Conservation (phyloP, 1,284 basidiomycete species). For the Erythrobasidium hasegawianum region DNA sequence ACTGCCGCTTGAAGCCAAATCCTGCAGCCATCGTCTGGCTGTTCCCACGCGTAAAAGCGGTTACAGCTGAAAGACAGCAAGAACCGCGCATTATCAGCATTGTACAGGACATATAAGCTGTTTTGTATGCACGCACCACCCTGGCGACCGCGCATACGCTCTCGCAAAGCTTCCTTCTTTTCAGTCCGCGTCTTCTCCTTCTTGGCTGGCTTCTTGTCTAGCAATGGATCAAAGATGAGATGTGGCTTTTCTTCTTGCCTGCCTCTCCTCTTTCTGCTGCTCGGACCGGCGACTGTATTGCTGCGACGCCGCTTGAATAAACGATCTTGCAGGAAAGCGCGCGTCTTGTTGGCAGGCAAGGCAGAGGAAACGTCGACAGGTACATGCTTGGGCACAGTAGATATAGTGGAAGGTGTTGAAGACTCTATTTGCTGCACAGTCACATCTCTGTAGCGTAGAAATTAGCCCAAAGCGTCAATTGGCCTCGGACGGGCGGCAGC, state of each 20-base stretch:
- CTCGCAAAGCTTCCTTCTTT: neutral
- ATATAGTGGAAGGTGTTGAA: neutral
- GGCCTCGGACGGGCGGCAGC: too few species aligned
- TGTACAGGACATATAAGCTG: too few species aligned
- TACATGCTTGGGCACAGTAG: neutral
- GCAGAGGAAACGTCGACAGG: slow-evolving; percentile 17
- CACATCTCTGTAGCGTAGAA: slow-evolving; percentile 10
- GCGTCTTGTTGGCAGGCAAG: slow-evolving; percentile 9
- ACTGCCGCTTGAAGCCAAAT: neutral
- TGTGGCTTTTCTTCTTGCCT: slow-evolving; percentile 16
- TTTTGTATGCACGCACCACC: neutral
- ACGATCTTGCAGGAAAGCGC: slow-evolving; percentile 20
- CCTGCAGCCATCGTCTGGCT: neutral
- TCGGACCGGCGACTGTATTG: neutral
- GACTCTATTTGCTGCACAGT: slow-evolving; percentile 20
- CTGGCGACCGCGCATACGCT: neutral
- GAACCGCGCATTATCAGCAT: too few species aligned
- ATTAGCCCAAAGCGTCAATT: neutral
- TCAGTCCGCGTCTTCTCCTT: neutral
- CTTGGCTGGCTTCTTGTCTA: slow-evolving; percentile 12
- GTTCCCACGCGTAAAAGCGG: neutral
- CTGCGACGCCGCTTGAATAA: slow-evolving; percentile 21
- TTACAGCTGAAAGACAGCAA: neutral
- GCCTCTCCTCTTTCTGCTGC: neutral
- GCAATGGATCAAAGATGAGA: slow-evolving; percentile 32